Conservation (phyloP, 768 basidiomycete species). For the Nidula microcarpa region DNA sequence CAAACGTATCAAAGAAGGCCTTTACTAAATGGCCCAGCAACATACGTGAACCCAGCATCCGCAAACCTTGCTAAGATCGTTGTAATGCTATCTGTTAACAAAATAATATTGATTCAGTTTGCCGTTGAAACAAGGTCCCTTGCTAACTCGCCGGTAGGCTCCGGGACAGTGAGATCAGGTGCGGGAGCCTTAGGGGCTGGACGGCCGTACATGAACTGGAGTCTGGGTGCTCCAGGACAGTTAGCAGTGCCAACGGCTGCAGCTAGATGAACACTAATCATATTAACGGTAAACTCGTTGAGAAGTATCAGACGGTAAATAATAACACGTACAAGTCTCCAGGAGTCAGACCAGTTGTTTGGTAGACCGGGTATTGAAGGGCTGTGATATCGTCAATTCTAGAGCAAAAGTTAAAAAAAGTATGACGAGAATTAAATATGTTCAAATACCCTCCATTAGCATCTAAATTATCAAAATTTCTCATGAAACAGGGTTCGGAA, state of each 20-base stretch:
- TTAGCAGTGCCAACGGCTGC: slow-evolving; percentile 24
- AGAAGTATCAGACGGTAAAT: neutral
- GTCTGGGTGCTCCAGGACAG: slow-evolving; percentile 30
- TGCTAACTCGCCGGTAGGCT: slow-evolving; percentile 9
- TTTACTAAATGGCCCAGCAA: neutral
- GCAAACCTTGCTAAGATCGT: slow-evolving; percentile 18
- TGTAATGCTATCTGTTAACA: slow-evolving; percentile 15
- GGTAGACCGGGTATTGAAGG: slow-evolving; percentile 12
- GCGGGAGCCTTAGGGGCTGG: slow-evolving; percentile 14
- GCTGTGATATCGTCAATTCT: slow-evolving; percentile 13
- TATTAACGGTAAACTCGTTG: neutral
- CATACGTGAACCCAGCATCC: slow-evolving; percentile 17
- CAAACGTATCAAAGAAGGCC: neutral
- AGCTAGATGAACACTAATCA: slow-evolving; percentile 15
- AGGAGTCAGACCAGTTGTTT: slow-evolving; percentile 8
- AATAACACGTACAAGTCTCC: slow-evolving; percentile 16
- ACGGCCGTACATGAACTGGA: slow-evolving; percentile 25
- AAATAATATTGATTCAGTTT: neutral
- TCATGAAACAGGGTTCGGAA: slow-evolving; percentile 5
- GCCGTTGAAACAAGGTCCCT: neutral
- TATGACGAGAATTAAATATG: slow-evolving; percentile 10
- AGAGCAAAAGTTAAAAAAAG: neutral
- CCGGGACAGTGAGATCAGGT: slow-evolving; percentile 16
- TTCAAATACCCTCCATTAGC: slow-evolving; percentile 13
- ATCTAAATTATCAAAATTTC: slow-evolving; percentile 4